These are phyloP conservation scores for Holtermannia corniformis DNA, from an alignment of 768 basidiomycete species.

Conservation along the genomic window DNA sequence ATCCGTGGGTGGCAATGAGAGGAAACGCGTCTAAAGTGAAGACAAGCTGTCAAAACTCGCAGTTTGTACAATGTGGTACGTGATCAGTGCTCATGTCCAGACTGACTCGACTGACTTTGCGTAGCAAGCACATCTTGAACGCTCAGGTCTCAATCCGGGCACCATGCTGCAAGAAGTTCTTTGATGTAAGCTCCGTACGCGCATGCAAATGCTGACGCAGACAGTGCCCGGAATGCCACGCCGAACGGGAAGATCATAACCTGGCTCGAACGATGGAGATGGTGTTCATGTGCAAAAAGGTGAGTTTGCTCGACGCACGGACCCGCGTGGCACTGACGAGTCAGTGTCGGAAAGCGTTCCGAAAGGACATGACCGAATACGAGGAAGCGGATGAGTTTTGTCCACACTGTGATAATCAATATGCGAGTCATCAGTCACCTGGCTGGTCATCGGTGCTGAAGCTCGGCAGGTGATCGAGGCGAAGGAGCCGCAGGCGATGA, in stretches of 20 bases:
- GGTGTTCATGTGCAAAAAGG: constrained; percentile 71
- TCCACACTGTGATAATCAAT: constrained; percentile 97
- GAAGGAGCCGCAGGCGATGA: constrained; percentile 73
- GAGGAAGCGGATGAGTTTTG: constrained; percentile 98
- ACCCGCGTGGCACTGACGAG: background rate
- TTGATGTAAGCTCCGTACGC: constrained; percentile 48
- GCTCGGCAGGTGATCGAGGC: constrained; percentile 71
- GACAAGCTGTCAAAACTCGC: too few species aligned
- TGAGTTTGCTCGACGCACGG: constrained; percentile 4
- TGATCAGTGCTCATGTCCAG: too few species aligned
- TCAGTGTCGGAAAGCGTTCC: constrained; percentile 79
- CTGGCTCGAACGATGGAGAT: constrained; percentile 72
- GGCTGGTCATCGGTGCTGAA: background rate
- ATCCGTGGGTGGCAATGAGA: too few species aligned
- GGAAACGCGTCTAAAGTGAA: too few species aligned
- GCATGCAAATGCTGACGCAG: background rate
- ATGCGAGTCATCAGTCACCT: constrained; percentile 51
- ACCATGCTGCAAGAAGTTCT: constrained; percentile 97
- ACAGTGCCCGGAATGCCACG: constrained; percentile 84
- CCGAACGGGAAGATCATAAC: constrained; percentile 63
- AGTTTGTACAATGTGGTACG: too few species aligned
- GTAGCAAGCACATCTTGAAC: constrained; percentile 96
- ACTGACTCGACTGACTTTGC: too few species aligned
- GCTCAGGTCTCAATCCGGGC: constrained; percentile 93
- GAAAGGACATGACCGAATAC: constrained; percentile 84